Conservation (phyloP, 2,329 filamentous ascomycete species). For the Orbilia quercus region DNA sequence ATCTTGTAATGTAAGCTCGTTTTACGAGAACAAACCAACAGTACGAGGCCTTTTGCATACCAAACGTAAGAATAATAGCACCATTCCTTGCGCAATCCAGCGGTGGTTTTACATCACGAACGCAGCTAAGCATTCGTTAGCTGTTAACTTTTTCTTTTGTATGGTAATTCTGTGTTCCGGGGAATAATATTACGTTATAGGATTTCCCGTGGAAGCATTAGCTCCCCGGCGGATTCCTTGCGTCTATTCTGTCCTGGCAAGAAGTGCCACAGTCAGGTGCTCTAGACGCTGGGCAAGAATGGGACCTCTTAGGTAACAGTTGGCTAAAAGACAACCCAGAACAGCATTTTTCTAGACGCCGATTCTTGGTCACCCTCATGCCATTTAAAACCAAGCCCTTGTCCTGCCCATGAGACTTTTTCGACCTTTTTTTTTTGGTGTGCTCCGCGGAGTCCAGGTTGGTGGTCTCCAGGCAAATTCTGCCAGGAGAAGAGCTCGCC, state of each 20-base stretch:
- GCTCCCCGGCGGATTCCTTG: conserved; percentile 52
- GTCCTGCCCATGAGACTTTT: conserved; percentile 11
- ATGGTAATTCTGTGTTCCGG: no score
- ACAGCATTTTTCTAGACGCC: conserved; percentile 37
- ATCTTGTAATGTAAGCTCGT: not conserved
- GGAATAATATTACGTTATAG: conserved; percentile 50
- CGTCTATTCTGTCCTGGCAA: no score
- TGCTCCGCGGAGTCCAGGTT: conserved; percentile 36
- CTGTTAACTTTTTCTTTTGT: no score
- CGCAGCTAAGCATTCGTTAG: no score
- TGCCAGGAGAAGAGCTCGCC: conserved; percentile 42
- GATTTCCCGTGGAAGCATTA: conserved; percentile 16
- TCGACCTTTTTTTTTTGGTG: conserved; percentile 2
- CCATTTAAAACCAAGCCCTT: conserved; percentile 25
- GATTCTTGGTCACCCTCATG: conserved; percentile 43
- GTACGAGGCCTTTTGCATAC: conserved; percentile 25
- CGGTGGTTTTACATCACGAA: conserved; percentile 25
- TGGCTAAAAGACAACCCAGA: conserved; percentile 53
- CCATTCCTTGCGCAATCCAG: conserved; percentile 49
- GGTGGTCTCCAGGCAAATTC: conserved; percentile 24
- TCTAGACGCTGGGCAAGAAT: conserved; percentile 22
- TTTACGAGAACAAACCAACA: conserved; percentile 2
- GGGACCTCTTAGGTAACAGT: conserved; percentile 51
- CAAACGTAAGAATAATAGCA: conserved; percentile 55
- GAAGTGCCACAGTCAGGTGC: conserved; percentile 38